Base-by-base conservation (phyloP, 768 basidiomycete genomes). In the Pleurotus sapidus region DNA sequence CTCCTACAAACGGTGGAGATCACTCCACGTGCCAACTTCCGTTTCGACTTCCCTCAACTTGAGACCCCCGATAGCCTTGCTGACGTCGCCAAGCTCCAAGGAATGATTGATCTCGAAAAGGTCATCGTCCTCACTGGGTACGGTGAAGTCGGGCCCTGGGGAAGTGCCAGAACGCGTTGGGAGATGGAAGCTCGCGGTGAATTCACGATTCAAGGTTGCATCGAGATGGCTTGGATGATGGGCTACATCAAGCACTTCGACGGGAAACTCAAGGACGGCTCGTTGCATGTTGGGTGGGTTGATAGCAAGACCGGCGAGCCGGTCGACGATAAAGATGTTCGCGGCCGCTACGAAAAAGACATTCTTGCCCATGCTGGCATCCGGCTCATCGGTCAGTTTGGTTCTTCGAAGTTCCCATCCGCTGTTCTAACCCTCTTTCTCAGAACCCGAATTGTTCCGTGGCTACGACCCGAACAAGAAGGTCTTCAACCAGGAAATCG, bases 201-300 rank as follows among this genome's bases (percentile, higher is more conserved):
- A 67, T 89, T 98, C 72, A 95, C 95, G 1, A 95, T 98, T 64
- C 90, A 97, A 71, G 97, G 97, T 17, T 93, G 93, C 67, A 97
- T 99, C 66, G 97, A 99, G 77, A 96, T 99, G 91, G 95, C 96
- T 2, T 99, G 96, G 95, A 88, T 98, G 73, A 98, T 95, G 93
- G 96, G 97, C 42, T 86, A 84, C 75, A 97, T 98, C 83, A 97
- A 95, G 72, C 95, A 99, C 78, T 96, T 98, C 72, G 93, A 99
- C 63, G 97, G 97, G 15, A 94, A 94, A 57, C 82, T 98, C 63
- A 95, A 96, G 76, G 86, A 91, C 63, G 94, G 93, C 45, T 84
- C 91, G 30, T 80, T 96, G 30, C 90, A 98, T 67, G 96, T 99
- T 63, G 97, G 97, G 34, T 99, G 97, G 97, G 95, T 98, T 49